Base-by-base conservation (phyloP, 2,329 filamentous ascomycete species). In the Aureobasidium sp. region DNA sequence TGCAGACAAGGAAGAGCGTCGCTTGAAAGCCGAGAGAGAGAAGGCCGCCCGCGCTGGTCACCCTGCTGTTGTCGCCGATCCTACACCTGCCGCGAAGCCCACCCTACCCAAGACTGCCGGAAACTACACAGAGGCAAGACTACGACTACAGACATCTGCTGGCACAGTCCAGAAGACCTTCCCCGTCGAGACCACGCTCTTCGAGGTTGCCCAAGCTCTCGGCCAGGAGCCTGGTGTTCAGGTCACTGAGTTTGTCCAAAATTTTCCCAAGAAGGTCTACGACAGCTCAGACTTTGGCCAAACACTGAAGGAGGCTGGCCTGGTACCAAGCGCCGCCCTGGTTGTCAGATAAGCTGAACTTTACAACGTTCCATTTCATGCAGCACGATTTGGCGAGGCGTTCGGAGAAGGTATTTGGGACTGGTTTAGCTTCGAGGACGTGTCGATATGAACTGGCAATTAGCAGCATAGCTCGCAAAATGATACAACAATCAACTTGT, bases 291-390 rank as follows among this genome's bases (percentile, higher is more conserved):
- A 96, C 72, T 91, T 97, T 70, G 90, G 90, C 39, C 88, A 94
- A 81, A 94, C 92, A 5, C 76, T 99, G 61, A 95, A 95, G 77
- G 94, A 99, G 75, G 89, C 93, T 17, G 93, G 92, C 0, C 77
- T 97, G 64, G 86, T 93, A 3, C 94, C 94, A 6, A 96, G 90
- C 65, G 91, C 92, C n/a, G 92, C 90, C 50, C 78, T 99, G 68
- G 86, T 96, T 69, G 85, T 95, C 60, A 76, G 78, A 70, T 83
- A 60, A 68, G 31, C 27, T 45, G 40, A 12, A 3, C 2, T 19
- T 19, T 7, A 24, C 33, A 52, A 27, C 12, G 19, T 6, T 35
- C n/a, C 9, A 33, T 12, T 35, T 29, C 9, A 24, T 42, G 52
- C 52, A 42, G 17, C 35, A 42, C 27, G n/a, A 54, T 42, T 54